A percentile compares a stretch with the other conserved stretches of the same genome.
Evolutionary conservation across 768 basidiomycete genomes (phyloP).

Genomic region (Russula emetica): DNA sequence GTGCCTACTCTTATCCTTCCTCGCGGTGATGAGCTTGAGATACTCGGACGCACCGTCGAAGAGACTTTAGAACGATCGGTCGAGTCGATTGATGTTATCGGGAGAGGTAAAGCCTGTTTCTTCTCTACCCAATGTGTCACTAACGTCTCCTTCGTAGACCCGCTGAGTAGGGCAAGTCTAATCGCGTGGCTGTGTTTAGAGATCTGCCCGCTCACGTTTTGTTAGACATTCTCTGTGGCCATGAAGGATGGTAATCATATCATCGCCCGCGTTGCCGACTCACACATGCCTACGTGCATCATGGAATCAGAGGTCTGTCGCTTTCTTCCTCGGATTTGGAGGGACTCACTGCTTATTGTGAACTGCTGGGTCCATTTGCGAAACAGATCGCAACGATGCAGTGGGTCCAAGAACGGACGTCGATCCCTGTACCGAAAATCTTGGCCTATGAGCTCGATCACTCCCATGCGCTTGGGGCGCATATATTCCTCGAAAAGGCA

Average conservation of each 20-base stretch:
- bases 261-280: slow-evolving; percentile 27
- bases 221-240: slow-evolving; percentile 30
- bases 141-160: slow-evolving; percentile 2
- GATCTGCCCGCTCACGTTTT: slow-evolving; percentile 14
- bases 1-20: slow-evolving; percentile 17
- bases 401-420: slow-evolving; percentile 32
- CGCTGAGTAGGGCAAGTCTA: slow-evolving; percentile 21
- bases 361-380: neutral
- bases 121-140: neutral
- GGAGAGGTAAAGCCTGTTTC: slow-evolving; percentile 25
- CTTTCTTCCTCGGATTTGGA: neutral
- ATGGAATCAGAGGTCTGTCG: slow-evolving; percentile 29
- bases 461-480: slow-evolving; percentile 27
- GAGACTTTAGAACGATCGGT: slow-evolving; percentile 23
- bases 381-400: slow-evolving; percentile 33
- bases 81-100: slow-evolving; percentile 29
- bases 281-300: slow-evolving; percentile 22
- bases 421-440: slow-evolving; percentile 32
- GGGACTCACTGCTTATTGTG: neutral
- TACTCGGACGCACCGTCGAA: slow-evolving; percentile 27
- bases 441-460: slow-evolving; percentile 26
- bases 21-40: slow-evolving; percentile 27
- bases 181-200: neutral
- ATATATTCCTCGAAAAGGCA: slow-evolving; percentile 33
- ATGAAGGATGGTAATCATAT: slow-evolving; percentile 29